phyloP scores from a whole-genome alignment of 768 basidiomycete species.

The Boletellus sp. region DNA sequence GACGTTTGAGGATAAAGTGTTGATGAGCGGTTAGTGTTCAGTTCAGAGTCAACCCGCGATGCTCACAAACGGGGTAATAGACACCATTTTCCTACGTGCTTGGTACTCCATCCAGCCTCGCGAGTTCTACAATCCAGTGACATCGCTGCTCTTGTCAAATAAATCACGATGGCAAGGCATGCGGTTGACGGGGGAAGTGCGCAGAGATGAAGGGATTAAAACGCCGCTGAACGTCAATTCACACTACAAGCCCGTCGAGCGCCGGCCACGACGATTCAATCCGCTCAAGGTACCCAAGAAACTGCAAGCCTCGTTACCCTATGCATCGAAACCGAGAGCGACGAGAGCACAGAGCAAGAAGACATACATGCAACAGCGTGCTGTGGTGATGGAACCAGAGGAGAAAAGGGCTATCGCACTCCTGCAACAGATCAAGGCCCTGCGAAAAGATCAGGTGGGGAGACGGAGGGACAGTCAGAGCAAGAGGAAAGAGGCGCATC shows the following conservation, averaged over 20 bases:
- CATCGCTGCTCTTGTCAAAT: conserved; percentile 79
- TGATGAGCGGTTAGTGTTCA: conserved; percentile 79
- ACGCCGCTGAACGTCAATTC: conserved; percentile 83
- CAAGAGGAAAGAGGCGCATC: conserved; percentile 64
- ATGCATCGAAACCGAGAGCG: conserved; percentile 86
- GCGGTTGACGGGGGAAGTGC: conserved; percentile 91
- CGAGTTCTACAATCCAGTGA: conserved; percentile 95
- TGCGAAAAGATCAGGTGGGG: conserved; percentile 83
- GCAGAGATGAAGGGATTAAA: conserved; percentile 79
- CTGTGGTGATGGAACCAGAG: conserved; percentile 92
- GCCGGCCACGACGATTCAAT: conserved; percentile 83
- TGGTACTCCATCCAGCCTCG: conserved; percentile 97
- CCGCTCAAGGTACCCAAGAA: conserved; percentile 83
- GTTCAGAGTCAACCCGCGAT: not conserved
- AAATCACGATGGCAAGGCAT: conserved; percentile 89
- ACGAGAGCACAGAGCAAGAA: conserved; percentile 67
- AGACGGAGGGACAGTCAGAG: conserved; percentile 82
- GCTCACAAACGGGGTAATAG: conserved; percentile 37
- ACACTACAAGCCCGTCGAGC: conserved; percentile 79
- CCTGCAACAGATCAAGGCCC: conserved; percentile 88
- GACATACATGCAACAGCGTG: conserved; percentile 93
- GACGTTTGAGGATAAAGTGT: conserved; percentile 96
- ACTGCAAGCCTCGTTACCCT: conserved; percentile 88
- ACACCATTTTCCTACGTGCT: conserved; percentile 91
- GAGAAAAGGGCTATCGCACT: conserved; percentile 90